phyloP scores from a whole-genome alignment of 768 basidiomycete genomes.

The Calocybe indica region DNA sequence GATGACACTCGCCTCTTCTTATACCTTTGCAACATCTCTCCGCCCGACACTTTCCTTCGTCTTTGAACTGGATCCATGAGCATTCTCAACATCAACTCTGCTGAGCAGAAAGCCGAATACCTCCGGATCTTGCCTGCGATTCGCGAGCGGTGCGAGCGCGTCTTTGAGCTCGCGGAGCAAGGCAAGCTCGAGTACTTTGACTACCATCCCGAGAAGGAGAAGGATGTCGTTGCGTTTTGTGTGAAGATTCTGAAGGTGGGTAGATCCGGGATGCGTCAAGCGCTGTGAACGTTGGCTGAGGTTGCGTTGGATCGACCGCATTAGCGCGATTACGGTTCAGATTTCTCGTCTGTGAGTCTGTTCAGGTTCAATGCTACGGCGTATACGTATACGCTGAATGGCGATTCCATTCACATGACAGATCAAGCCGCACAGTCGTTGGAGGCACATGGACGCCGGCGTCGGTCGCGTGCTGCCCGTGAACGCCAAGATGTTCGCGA shows the following conservation, averaged over 20 bases:
- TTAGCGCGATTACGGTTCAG: constrained; percentile 75
- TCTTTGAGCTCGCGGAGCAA: constrained; percentile 70
- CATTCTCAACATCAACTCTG: constrained; percentile 19
- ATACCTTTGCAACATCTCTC: too few relatives aligned
- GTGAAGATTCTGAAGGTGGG: constrained; percentile 71
- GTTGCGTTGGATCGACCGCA: background rate
- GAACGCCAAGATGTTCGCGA: constrained; percentile 47
- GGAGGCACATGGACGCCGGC: constrained; percentile 82
- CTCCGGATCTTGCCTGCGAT: constrained; percentile 87
- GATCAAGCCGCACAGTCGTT: constrained; percentile 87
- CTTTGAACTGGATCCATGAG: constrained; percentile 17
- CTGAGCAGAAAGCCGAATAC: constrained; percentile 49
- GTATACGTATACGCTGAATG: background rate
- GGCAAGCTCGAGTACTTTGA: constrained; percentile 82
- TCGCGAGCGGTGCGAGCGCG: constrained; percentile 74
- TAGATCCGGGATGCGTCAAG: background rate
- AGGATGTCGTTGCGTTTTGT: constrained; percentile 67
- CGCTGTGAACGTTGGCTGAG: constrained; percentile 3
- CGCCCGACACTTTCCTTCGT: too few relatives aligned
- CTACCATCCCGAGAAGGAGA: constrained; percentile 75
- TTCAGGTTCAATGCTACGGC: too few relatives aligned
- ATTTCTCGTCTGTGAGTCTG: constrained; percentile 53
- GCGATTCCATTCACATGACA: constrained; percentile 19
- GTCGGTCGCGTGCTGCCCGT: constrained; percentile 57
- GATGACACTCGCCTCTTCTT: too few relatives aligned